phyloP scores from a whole-genome alignment of 768 basidiomycete genomes.

The Trametes gibbosa region DNA sequence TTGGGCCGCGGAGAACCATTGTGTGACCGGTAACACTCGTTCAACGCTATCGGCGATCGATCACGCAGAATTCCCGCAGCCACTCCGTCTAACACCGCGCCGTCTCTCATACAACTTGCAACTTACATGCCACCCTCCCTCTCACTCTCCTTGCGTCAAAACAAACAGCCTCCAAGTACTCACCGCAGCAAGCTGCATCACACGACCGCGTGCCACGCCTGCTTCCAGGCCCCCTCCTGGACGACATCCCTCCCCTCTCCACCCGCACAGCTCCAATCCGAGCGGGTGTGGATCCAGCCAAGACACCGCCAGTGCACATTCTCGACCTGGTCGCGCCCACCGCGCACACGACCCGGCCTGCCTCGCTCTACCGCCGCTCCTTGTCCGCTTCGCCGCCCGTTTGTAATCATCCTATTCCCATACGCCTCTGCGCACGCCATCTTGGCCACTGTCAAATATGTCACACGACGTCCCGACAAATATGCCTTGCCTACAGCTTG shows the following conservation, averaged over 20 bases:
- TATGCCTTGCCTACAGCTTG: not conserved
- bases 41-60: conserved; percentile 3
- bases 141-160: not conserved
- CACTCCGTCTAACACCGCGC: too few species aligned
- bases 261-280: not conserved
- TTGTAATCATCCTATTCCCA: too few species aligned
- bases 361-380: too few species aligned
- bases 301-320: not conserved
- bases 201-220: not conserved
- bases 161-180: not conserved
- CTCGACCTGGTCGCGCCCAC: too few species aligned
- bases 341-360: too few species aligned
- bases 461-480: not conserved
- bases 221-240: not conserved
- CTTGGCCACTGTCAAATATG: not conserved
- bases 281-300: not conserved
- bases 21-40: conserved; percentile 4
- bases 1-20: not conserved
- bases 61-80: not conserved
- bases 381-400: too few species aligned
- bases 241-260: not conserved
- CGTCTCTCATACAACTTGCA: not conserved
- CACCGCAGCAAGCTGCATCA: not conserved
- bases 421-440: not conserved
- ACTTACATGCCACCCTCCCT: not conserved